phyloP scores from a whole-genome alignment of 2,329 filamentous ascomycete species.

The Bipolaris gigantea region DNA sequence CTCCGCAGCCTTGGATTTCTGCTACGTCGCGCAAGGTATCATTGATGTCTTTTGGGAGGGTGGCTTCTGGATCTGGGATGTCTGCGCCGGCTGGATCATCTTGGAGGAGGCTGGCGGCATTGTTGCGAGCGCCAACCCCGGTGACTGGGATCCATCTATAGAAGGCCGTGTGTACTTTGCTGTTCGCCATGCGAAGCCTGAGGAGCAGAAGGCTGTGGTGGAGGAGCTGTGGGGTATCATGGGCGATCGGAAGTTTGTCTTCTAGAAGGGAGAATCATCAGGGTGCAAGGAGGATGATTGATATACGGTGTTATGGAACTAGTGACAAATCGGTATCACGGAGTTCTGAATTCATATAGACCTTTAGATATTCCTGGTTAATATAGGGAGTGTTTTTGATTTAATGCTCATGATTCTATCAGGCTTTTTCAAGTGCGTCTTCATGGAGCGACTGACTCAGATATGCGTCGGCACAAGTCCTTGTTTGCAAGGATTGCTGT shows the following conservation, averaged over 20 bases:
- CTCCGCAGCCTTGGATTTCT: constrained; percentile 45
- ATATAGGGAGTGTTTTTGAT: neutral
- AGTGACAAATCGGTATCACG: neutral
- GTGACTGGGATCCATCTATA: constrained; percentile 39
- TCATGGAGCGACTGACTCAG: neutral
- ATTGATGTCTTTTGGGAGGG: constrained; percentile 45
- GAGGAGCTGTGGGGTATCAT: constrained; percentile 43
- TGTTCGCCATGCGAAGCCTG: constrained; percentile 34
- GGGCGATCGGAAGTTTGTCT: constrained; percentile 38
- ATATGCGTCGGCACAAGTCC: neutral
- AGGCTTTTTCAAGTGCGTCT: neutral
- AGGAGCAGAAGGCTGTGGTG: constrained; percentile 38
- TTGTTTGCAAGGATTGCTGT: neutral
- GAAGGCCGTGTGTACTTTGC: constrained; percentile 43
- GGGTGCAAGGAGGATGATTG: neutral
- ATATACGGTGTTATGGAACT: neutral
- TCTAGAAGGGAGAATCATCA: neutral
- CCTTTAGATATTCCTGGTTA: neutral
- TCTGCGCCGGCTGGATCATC: constrained; percentile 45
- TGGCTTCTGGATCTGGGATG: constrained; percentile 43
- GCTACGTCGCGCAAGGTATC: constrained; percentile 43
- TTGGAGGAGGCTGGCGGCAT: constrained; percentile 45
- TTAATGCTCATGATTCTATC: neutral
- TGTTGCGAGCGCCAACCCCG: constrained; percentile 42
- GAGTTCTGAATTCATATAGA: neutral